Base-by-base conservation (phyloP, 2,329 filamentous ascomycete genomes). In the Phaeosphaeriaceae sp. region DNA sequence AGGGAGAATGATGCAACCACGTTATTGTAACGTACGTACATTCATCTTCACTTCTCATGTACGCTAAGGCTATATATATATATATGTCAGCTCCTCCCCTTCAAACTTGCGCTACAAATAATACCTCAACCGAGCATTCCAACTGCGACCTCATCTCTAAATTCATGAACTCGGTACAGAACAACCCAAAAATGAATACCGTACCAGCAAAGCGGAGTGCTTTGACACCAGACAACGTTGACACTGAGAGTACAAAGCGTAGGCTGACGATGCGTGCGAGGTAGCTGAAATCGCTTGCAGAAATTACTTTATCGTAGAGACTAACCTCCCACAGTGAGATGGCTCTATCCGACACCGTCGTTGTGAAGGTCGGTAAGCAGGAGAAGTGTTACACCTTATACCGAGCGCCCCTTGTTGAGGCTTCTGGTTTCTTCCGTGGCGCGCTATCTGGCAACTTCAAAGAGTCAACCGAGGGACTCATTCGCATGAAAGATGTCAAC, bases 371-470 rank as follows among this genome's bases (percentile, higher is more conserved):
- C 3, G 50, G 50, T 4, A 6, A 18, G 0, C 11, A 46, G 7
- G 26, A 17, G 6, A 52, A 42, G 20, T 20, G 30, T 17, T 48
- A 52, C 32, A 37, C 13, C 5, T 13, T 52, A n/a, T 41, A 49
- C 13, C 34, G 41, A 16, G 12, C 8, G 6, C 37, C 42, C 15
- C 29, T 52, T 11, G 26, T 15, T 2, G 32, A 42, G 17, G 26
- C 46, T 15, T 49, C 33, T 5, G 46, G 29, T 4, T 49, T 21
- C 17, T 52, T 52, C 6, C 17, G 35, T 9, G 40, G 40, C 30
- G 49, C 44, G 23, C 36, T 48, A 1, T 37, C 39, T 6, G 44
- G 44, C 23, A 13, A 21, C 8, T 48, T 42, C 9, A 34, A n/a
- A 17, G 20, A 49, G 17, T 33, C 35, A 11, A 17, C 17, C 13